Evolutionary conservation across 1,284 basidiomycete genomes (phyloP).

Genomic region (Apiotrichum sp.): DNA sequence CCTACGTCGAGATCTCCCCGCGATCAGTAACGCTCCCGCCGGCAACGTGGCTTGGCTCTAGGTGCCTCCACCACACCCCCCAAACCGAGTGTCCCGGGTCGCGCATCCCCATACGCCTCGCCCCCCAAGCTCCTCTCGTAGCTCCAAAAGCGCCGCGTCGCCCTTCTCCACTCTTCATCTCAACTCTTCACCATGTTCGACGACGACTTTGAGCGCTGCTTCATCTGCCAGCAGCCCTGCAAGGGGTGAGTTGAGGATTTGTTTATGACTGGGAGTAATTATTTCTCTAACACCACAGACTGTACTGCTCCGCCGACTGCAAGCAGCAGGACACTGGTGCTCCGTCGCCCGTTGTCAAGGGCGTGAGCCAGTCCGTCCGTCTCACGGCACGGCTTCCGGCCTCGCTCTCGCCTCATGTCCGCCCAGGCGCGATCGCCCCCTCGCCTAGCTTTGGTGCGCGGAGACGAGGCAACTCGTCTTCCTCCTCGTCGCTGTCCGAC

Average conservation of each 20-base stretch:
- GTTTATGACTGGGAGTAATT: too few species aligned
- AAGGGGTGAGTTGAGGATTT: conserved; percentile 19
- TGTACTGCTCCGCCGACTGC: conserved; percentile 44
- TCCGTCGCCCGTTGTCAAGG: conserved; percentile 21
- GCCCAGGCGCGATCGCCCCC: conserved; percentile 30
- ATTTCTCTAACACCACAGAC: conserved; percentile 16
- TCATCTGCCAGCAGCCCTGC: conserved; percentile 40
- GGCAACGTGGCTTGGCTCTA: too few species aligned
- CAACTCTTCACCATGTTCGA: conserved; percentile 36
- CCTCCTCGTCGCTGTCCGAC: conserved; percentile 32
- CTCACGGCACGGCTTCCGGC: conserved; percentile 36
- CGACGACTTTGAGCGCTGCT: conserved; percentile 42
- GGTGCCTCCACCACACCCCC: too few species aligned
- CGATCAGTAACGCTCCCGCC: too few species aligned
- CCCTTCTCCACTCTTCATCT: background rate
- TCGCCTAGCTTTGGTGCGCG: conserved; percentile 29
- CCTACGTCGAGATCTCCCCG: too few species aligned
- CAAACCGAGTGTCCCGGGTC: too few species aligned
- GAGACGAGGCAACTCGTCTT: conserved; percentile 23
- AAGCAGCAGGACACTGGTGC: conserved; percentile 36
- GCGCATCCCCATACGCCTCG: too few species aligned
- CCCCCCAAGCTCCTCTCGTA: too few species aligned
- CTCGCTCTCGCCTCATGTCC: conserved; percentile 30
- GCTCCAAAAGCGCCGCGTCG: background rate
- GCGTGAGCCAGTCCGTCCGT: conserved; percentile 20